Percentiles rank a stretch among this genome's conserved stretches.
Evolutionary conservation across 495 filamentous ascomycete species (phyloP).

Genomic region (Daldinia childiae): DNA sequence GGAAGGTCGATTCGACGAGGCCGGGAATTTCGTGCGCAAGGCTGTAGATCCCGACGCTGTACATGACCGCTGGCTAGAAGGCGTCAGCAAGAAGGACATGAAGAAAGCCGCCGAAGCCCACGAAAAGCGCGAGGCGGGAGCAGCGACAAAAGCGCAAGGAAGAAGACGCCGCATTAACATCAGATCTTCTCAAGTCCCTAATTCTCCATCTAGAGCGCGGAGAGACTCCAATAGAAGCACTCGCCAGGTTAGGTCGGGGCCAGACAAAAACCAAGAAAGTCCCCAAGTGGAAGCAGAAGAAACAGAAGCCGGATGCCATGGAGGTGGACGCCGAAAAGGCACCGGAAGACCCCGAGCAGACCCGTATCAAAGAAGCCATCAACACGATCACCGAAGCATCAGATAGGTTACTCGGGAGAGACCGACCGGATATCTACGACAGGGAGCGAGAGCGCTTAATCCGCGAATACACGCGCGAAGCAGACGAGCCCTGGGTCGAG

Average conservation of each 20-base stretch:
- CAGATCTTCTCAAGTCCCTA: constrained; percentile 75
- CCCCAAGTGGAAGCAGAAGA: constrained; percentile 68
- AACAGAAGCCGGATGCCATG: constrained; percentile 69
- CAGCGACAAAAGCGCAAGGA: constrained; percentile 70
- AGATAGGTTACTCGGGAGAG: constrained; percentile 81
- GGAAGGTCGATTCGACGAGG: constrained; percentile 89
- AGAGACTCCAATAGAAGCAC: constrained; percentile 88
- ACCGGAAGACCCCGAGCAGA: constrained; percentile 75
- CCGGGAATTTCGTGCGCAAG: constrained; percentile 91
- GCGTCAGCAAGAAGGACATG: constrained; percentile 92
- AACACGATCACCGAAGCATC: constrained; percentile 87
- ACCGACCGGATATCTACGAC: constrained; percentile 89
- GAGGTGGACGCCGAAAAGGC: constrained; percentile 65
- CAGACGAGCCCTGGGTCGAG: constrained; percentile 91
- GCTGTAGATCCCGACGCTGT: constrained; percentile 87
- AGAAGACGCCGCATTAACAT: constrained; percentile 77
- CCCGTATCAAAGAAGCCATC: constrained; percentile 73
- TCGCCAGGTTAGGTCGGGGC: constrained; percentile 80
- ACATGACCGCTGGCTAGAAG: constrained; percentile 92
- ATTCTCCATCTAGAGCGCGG: constrained; percentile 79
- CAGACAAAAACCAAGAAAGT: constrained; percentile 72
- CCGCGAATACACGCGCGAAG: constrained; percentile 84
- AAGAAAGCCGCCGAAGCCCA: constrained; percentile 86
- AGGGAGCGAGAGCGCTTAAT: constrained; percentile 84
- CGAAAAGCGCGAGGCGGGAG: constrained; percentile 82